A percentile compares a stretch with the other conserved stretches of the same genome.
phyloP scores from a whole-genome alignment of 768 basidiomycete genomes.

The Termitomyces sp. region DNA sequence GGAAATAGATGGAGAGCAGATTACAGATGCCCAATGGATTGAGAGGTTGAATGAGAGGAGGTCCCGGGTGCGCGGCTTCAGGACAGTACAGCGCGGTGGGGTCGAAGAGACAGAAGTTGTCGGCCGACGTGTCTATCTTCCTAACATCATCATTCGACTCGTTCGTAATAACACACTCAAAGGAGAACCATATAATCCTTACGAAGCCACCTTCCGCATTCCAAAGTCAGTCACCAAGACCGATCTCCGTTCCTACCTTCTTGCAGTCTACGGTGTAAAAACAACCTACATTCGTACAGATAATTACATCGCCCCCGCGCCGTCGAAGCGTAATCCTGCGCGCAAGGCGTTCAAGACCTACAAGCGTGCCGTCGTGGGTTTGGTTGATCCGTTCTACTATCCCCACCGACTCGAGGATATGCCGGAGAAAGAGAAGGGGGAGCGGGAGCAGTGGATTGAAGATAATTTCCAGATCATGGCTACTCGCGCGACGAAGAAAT shows the following conservation, averaged over 20 bases:
- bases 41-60: slow-evolving; percentile 53
- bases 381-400: slow-evolving; percentile 93
- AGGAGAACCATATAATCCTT: slow-evolving; percentile 87
- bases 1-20: slow-evolving; percentile 29
- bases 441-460: slow-evolving; percentile 62
- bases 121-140: slow-evolving; percentile 84
- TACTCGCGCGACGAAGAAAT: slow-evolving; percentile 31
- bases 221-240: slow-evolving; percentile 90
- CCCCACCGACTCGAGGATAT: slow-evolving; percentile 81
- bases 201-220: slow-evolving; percentile 91
- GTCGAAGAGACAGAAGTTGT: slow-evolving; percentile 50
- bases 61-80: slow-evolving; percentile 66
- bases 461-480: slow-evolving; percentile 51
- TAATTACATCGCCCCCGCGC: slow-evolving; percentile 69
- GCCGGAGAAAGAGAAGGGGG: slow-evolving; percentile 47
- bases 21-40: slow-evolving; percentile 60
- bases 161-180: slow-evolving; percentile 78
- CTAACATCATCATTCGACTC: slow-evolving; percentile 80
- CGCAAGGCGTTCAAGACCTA: slow-evolving; percentile 55
- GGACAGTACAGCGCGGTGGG: slow-evolving; percentile 35
- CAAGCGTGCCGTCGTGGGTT: slow-evolving; percentile 90
- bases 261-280: slow-evolving; percentile 80
- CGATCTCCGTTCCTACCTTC: slow-evolving; percentile 84
- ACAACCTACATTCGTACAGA: slow-evolving; percentile 96
- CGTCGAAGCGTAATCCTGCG: slow-evolving; percentile 26